Evolutionary conservation across 108 stramenopile species (phyloP).

Genomic region (Pseudonitzschia pungens): DNA sequence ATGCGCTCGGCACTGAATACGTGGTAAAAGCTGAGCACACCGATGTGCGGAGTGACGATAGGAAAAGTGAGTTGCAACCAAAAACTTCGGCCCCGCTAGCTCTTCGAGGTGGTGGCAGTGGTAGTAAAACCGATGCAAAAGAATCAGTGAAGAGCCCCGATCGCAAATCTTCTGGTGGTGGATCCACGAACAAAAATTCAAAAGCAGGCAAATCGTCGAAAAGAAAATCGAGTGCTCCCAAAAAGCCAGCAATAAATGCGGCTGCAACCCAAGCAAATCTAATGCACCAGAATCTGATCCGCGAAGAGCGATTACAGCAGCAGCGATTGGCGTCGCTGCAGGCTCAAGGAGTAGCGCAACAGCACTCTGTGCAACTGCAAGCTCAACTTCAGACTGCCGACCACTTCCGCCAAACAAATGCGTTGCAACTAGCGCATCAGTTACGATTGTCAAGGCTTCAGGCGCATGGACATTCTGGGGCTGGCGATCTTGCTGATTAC

Average conservation of each 20-base stretch:
- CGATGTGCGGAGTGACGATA: neutral
- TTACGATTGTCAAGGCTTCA: constrained; percentile 27
- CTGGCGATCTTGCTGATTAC: constrained; percentile 37
- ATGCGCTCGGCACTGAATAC: neutral
- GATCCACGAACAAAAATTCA: neutral
- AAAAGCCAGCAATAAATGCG: constrained; percentile 6
- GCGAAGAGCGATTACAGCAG: constrained; percentile 16
- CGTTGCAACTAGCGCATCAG: constrained; percentile 42
- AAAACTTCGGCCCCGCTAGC: constrained; percentile 13
- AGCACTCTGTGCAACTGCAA: constrained; percentile 8
- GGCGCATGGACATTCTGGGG: constrained; percentile 21
- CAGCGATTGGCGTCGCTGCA: constrained; percentile 19
- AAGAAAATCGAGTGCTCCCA: neutral
- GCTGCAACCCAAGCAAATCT: constrained; percentile 13
- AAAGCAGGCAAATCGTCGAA: constrained; percentile 1
- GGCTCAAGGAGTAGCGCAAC: constrained; percentile 9
- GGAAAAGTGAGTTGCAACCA: neutral
- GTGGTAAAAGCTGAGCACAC: neutral
- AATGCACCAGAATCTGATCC: constrained; percentile 13
- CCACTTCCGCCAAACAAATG: constrained; percentile 33
- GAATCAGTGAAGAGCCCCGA: constrained; percentile 8
- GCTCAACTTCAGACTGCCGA: constrained; percentile 16
- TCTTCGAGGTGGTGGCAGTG: constrained; percentile 1
- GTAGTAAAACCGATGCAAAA: neutral
- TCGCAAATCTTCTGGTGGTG: neutral